Base-by-base conservation (phyloP, 2,329 filamentous ascomycete species). In the Incumbomyces lentus region DNA sequence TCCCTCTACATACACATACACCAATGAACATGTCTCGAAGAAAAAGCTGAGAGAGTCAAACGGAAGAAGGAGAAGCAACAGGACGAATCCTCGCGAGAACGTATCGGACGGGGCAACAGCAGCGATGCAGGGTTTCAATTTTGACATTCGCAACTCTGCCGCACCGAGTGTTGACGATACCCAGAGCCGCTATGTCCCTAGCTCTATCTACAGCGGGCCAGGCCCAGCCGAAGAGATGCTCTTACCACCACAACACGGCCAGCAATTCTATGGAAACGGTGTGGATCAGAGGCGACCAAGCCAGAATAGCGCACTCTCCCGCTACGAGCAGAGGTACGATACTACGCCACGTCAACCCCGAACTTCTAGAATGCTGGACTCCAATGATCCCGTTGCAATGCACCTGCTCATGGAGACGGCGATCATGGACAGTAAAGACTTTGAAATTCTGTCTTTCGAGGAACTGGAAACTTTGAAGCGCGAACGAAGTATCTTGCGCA, bases 341-440 rank as follows among this genome's bases (percentile, higher is more conserved):
- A 10, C 12, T n/a, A 26, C 8, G 30, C 18, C 46, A n/a, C 5
- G 10, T 14, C 38, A 16, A 30, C 37, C 42, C 8, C 50, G 53
- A 37, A 48, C 51, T 26, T 55, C 55, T 4, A 44, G 47, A 16
- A 35, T 50, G 11, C 46, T 57, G 2, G 67, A 70, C 45, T 58
- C 64, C 47, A 71, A 68, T 53, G 78, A 82, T 57, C 74, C 74
- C 0, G 74, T 98, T 37, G 84, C 88, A 57, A 81, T 95, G 62
- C 93, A 96, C 63, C 71, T 98, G 39, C 76, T 98, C 49, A 89
- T 92, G 51, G 90, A 96, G 69, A 96, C 87, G 16, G 92, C 92
- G 16, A 78, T 98, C 50, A 78, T 82, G 49, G 92, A 98, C 66
- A 93, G 88, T 68, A 83, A 81, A 60, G 71, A 81, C 57, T 98